Conservation (phyloP, 768 basidiomycete species). For the Tubosaeta brunneosetosa region DNA sequence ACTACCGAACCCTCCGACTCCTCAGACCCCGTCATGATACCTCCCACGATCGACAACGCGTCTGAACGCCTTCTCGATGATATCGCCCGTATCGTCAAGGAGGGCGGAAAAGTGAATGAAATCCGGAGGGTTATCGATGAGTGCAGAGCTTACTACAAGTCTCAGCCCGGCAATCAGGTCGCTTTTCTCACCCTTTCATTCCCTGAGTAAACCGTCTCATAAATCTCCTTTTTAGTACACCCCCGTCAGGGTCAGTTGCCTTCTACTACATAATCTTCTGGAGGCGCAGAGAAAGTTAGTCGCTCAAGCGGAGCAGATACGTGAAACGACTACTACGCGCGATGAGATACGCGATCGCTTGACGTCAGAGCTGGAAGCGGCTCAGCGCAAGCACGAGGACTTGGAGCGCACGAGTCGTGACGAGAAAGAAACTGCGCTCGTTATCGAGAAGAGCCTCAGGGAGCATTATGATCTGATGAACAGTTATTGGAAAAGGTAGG, state of each 20-base stretch:
- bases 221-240: constrained; percentile 35
- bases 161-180: constrained; percentile 45
- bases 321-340: constrained; percentile 30
- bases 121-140: constrained; percentile 51
- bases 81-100: constrained; percentile 50
- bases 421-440: constrained; percentile 49
- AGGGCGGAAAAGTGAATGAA: constrained; percentile 49
- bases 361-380: constrained; percentile 34
- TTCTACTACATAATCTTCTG: constrained; percentile 47
- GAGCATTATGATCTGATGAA: constrained; percentile 48
- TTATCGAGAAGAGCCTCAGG: constrained; percentile 49
- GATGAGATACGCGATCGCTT: constrained; percentile 29
- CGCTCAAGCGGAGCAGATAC: constrained; percentile 31
- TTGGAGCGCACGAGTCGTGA: constrained; percentile 37
- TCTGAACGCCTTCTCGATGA: constrained; percentile 51
- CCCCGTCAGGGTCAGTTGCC: constrained; percentile 46
- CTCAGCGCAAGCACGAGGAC: constrained; percentile 39
- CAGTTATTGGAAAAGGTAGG: constrained; percentile 37
- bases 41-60: constrained; percentile 33
- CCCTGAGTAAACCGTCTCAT: constrained; percentile 11
- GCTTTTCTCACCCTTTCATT: constrained; percentile 10
- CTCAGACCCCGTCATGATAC: constrained; percentile 20
- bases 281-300: constrained; percentile 43
- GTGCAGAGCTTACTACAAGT: constrained; percentile 43
- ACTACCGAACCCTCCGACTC: constrained; percentile 5